These are phyloP conservation scores for Halophytophthora batemanensis DNA, from an alignment of 352 stramenopile species.

Conservation along the genomic window DNA sequence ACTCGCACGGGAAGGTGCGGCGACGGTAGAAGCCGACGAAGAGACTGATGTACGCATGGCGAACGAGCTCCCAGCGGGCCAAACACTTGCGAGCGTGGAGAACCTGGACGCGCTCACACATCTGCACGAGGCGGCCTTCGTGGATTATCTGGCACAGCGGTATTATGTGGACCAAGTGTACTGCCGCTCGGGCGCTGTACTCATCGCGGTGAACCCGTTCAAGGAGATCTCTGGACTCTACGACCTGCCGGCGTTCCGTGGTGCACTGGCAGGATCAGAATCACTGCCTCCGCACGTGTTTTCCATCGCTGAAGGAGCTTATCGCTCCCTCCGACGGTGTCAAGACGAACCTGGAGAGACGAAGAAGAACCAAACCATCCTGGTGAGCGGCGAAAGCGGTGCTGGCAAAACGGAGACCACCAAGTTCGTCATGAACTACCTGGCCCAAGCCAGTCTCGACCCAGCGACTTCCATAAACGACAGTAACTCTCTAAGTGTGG, in stretches of 20 bases:
- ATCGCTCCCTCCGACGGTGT: conserved; percentile 43
- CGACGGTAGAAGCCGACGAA: conserved; percentile 43
- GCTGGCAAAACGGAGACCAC: conserved; percentile 96
- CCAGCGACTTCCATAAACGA: conserved; percentile 1
- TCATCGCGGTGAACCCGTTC: conserved; percentile 83
- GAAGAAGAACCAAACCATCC: conserved; percentile 90
- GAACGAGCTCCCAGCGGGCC: conserved; percentile 34
- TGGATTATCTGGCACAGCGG: conserved; percentile 75
- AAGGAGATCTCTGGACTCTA: conserved; percentile 72
- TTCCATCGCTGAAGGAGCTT: conserved; percentile 69
- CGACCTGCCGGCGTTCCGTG: conserved; percentile 38
- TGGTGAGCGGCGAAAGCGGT: conserved; percentile 95
- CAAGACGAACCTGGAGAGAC: conserved; percentile 45
- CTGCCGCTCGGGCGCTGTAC: conserved; percentile 60
- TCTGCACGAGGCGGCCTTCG: conserved; percentile 75
- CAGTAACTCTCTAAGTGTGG: conserved; percentile 5
- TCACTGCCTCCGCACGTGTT: conserved; percentile 78
- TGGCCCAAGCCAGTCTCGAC: conserved; percentile 29
- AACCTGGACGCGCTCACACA: conserved; percentile 74
- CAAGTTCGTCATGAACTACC: conserved; percentile 87
- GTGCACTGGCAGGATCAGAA: conserved; percentile 22
- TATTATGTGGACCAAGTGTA: conserved; percentile 77
- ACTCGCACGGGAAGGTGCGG: conserved; percentile 30
- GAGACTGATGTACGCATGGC: conserved; percentile 47
- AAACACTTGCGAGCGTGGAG: conserved; percentile 53